A percentile compares a stretch with the other conserved stretches of the same genome.
Conservation (phyloP, 495 filamentous ascomycete species). For the Talaromyces proteolyticus region DNA sequence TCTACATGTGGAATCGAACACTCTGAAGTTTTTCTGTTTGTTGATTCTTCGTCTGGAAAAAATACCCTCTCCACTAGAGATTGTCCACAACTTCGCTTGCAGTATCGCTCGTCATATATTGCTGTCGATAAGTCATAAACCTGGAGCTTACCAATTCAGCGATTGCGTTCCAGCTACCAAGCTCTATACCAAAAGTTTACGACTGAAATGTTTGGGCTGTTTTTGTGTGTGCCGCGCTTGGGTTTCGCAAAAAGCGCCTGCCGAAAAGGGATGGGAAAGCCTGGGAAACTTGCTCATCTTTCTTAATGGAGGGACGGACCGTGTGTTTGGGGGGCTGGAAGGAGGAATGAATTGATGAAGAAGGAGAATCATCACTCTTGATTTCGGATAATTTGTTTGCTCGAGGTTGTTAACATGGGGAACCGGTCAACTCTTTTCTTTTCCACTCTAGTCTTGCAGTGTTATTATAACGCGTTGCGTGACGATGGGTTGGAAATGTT, state of each 20-base stretch:
- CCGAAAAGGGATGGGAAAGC: slow-evolving; percentile 4
- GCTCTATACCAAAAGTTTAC: slow-evolving; percentile 8
- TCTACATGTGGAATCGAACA: neutral
- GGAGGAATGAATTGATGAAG: slow-evolving; percentile 10
- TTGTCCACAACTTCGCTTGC: slow-evolving; percentile 1
- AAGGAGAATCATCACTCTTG: neutral
- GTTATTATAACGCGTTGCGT: neutral
- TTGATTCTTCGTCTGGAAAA: neutral
- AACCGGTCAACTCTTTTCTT: slow-evolving; percentile 37
- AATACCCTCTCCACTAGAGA: neutral
- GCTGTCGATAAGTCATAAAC: neutral
- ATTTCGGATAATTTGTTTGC: neutral
- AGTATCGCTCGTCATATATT: neutral
- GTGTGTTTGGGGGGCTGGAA: slow-evolving; percentile 38
- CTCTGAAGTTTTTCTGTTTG: neutral
- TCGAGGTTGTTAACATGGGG: slow-evolving; percentile 21
- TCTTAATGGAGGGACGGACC: slow-evolving; percentile 21
- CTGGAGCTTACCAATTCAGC: slow-evolving; percentile 3
- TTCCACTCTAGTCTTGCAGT: neutral
- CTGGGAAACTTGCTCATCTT: slow-evolving; percentile 9
- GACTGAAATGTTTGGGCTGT: slow-evolving; percentile 3
- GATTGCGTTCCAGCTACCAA: slow-evolving; percentile 6
- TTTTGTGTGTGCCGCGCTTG: neutral
- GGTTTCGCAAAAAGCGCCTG: slow-evolving; percentile 1
- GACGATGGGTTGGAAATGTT: slow-evolving; percentile 1